A percentile compares a stretch with the other conserved stretches of the same genome.
Evolutionary conservation across 495 filamentous ascomycete genomes (phyloP).

Genomic region (Penicillium lagena): DNA sequence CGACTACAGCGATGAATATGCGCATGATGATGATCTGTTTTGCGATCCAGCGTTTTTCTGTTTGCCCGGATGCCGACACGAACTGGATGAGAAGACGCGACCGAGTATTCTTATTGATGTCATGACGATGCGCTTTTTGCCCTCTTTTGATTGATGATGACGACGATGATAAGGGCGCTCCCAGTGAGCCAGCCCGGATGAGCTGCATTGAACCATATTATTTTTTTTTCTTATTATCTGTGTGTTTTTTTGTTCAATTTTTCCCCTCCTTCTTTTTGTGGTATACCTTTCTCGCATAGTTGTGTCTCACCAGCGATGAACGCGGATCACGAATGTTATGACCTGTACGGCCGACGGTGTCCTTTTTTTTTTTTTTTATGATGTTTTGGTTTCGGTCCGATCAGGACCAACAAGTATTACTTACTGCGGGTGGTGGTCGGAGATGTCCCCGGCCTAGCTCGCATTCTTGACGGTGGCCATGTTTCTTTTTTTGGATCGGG

Average conservation of each 20-base stretch:
- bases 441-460: neutral
- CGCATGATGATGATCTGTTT: conserved; percentile 27
- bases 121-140: conserved; percentile 13
- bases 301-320: conserved; percentile 36
- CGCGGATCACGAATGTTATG: conserved; percentile 45
- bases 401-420: neutral
- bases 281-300: conserved; percentile 40
- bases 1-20: conserved; percentile 35
- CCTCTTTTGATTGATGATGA: conserved; percentile 15
- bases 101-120: conserved; percentile 7
- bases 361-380: conserved; percentile 10
- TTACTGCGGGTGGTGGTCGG: too few species aligned
- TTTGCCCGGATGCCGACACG: neutral
- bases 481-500: conserved; percentile 11
- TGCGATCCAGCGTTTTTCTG: neutral
- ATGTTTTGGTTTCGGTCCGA: conserved; percentile 7
- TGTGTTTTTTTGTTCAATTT: conserved; percentile 8
- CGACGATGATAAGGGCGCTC: conserved; percentile 1
- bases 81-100: too few species aligned
- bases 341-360: conserved; percentile 39
- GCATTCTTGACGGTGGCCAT: conserved; percentile 9
- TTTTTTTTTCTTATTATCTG: conserved; percentile 18
- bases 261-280: conserved; percentile 20
- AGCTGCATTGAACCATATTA: conserved; percentile 17
- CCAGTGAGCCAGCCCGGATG: too few species aligned